phyloP scores from a whole-genome alignment of 768 basidiomycete genomes.

The Mycena crocata region DNA sequence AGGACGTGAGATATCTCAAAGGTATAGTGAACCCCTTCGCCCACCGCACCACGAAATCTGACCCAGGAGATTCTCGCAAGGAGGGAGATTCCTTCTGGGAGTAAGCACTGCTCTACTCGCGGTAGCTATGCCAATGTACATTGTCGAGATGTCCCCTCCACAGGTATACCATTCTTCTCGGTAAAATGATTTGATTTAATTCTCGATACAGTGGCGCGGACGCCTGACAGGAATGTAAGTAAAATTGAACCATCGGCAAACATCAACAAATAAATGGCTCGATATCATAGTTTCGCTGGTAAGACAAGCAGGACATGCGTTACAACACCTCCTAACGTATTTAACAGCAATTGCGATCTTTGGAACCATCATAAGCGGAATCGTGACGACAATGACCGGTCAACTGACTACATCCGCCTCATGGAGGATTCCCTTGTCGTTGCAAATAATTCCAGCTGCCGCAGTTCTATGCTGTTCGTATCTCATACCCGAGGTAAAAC shows the following conservation, averaged over 20 bases:
- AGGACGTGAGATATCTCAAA: slow-evolving; percentile 57
- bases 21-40: too few species aligned
- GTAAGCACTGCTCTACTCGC: slow-evolving; percentile 63
- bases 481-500: slow-evolving; percentile 51
- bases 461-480: slow-evolving; percentile 47
- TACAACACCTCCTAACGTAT: neutral
- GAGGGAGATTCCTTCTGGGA: slow-evolving; percentile 64
- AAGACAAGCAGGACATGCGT: slow-evolving; percentile 37
- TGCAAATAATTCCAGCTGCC: slow-evolving; percentile 60
- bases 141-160: slow-evolving; percentile 70
- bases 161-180: slow-evolving; percentile 44
- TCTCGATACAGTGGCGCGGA: slow-evolving; percentile 55
- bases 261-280: slow-evolving; percentile 54
- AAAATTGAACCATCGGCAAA: neutral
- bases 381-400: slow-evolving; percentile 37
- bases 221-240: slow-evolving; percentile 62
- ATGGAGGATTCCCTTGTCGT: slow-evolving; percentile 63
- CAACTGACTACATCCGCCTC: slow-evolving; percentile 51
- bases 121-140: slow-evolving; percentile 60
- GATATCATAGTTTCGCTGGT: slow-evolving; percentile 48
- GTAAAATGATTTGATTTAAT: neutral
- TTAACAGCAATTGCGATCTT: neutral
- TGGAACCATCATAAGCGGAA: neutral
- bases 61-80: too few species aligned
- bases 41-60: too few species aligned